Conservation (phyloP, 1,284 basidiomycete genomes). For the Puccinia triticina region DNA sequence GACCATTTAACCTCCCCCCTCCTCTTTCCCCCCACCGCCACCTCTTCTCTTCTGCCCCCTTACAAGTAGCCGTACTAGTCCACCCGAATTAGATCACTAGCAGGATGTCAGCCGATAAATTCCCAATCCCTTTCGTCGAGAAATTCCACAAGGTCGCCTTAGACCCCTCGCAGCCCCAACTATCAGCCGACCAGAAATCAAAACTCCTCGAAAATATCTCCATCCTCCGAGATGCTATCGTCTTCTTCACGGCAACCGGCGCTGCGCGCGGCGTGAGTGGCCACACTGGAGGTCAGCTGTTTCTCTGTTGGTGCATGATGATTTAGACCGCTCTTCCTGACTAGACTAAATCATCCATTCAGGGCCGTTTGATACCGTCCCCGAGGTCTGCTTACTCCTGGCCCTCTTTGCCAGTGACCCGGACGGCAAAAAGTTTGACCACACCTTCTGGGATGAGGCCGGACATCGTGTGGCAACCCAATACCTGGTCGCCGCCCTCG, state of each 20-base stretch:
- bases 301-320: not conserved
- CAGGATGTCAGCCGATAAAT: conserved; percentile 33
- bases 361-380: conserved; percentile 81
- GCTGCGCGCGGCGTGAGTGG: conserved; percentile 64
- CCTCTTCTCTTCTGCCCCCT: not conserved
- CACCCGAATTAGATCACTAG: not conserved
- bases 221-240: conserved; percentile 76
- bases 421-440: conserved; percentile 56
- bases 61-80: too few relatives aligned
- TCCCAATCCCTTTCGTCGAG: conserved; percentile 50
- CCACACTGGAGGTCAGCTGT: conserved; percentile 41
- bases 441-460: conserved; percentile 62
- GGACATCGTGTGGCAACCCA: conserved; percentile 85
- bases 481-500: conserved; percentile 75
- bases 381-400: conserved; percentile 75
- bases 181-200: conserved; percentile 51
- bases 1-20: not conserved
- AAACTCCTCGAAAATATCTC: conserved; percentile 68
- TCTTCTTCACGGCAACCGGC: conserved; percentile 78
- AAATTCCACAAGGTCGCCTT: conserved; percentile 50
- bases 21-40: not conserved
- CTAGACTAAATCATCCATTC: conserved; percentile 61
- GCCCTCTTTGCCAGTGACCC: conserved; percentile 71
- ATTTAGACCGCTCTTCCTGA: not conserved
- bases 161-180: conserved; percentile 46